A percentile compares a stretch with the other conserved stretches of the same genome.
Conservation (phyloP, 352 stramenopile species). For the Pythium phragmitis region DNA sequence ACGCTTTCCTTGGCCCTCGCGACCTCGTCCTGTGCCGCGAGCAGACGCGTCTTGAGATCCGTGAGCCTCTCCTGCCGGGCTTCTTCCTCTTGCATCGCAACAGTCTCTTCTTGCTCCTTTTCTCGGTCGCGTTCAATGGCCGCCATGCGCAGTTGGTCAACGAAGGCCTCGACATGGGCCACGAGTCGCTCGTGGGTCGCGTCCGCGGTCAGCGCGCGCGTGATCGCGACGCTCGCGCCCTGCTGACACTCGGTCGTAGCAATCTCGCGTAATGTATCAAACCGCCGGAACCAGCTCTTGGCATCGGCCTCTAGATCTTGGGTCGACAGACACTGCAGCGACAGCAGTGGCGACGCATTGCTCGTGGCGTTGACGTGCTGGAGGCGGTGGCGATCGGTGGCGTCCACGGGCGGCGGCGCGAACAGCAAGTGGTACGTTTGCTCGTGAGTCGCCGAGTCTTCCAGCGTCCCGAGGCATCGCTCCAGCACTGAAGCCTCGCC, state of each 20-base stretch:
- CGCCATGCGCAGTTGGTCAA: conserved; percentile 23
- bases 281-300: conserved; percentile 50
- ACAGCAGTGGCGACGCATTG: conserved; percentile 51
- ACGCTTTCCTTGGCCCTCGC: conserved; percentile 35
- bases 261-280: conserved; percentile 46
- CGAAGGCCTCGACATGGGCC: conserved; percentile 35
- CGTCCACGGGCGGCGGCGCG: conserved; percentile 44
- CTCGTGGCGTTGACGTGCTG: conserved; percentile 46
- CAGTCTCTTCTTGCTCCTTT: conserved; percentile 29
- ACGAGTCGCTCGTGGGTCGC: conserved; percentile 40
- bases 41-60: conserved; percentile 38
- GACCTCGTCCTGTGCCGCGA: conserved; percentile 39
- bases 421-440: conserved; percentile 47
- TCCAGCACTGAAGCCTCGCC: conserved; percentile 37
- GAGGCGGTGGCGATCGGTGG: conserved; percentile 50
- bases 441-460: conserved; percentile 43
- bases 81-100: conserved; percentile 39
- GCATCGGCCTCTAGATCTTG: conserved; percentile 28
- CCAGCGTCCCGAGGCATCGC: conserved; percentile 58
- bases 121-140: conserved; percentile 18
- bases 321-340: conserved; percentile 43
- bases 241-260: conserved; percentile 12
- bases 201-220: conserved; percentile 20
- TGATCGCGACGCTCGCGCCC: conserved; percentile 16
- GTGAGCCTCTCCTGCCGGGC: conserved; percentile 33